A percentile compares a stretch with the other conserved stretches of the same genome.
These are phyloP conservation scores for Hyphodiscus hymeniophilus DNA, from an alignment of 495 filamentous ascomycete species.

Conservation along the genomic window DNA sequence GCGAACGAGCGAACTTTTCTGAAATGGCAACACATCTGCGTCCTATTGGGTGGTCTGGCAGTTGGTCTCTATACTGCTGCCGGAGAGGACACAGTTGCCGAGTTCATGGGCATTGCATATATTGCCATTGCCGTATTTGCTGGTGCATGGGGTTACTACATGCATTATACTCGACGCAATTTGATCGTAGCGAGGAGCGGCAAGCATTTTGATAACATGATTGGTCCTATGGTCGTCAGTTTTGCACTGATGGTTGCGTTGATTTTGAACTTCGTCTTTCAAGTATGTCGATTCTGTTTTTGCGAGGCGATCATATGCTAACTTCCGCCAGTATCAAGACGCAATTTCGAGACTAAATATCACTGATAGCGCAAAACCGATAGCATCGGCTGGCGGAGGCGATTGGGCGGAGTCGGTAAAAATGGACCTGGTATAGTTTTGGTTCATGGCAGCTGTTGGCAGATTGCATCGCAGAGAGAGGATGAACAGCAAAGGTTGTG, in stretches of 20 bases:
- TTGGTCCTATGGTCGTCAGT: constrained; percentile 80
- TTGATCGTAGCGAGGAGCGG: constrained; percentile 82
- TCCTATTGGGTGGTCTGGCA: constrained; percentile 75
- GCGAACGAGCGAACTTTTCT: constrained; percentile 96
- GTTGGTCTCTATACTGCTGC: constrained; percentile 84
- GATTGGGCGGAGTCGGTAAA: neutral
- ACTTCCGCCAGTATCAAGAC: constrained; percentile 12
- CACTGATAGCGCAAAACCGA: constrained; percentile 1
- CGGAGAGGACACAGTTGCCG: constrained; percentile 63
- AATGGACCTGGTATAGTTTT: neutral
- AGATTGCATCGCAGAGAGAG: neutral
- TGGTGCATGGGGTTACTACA: constrained; percentile 78
- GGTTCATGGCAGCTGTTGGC: neutral
- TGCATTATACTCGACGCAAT: constrained; percentile 62
- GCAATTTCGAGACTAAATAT: constrained; percentile 5
- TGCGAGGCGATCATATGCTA: neutral
- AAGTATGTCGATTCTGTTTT: constrained; percentile 42
- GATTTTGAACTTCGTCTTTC: constrained; percentile 82
- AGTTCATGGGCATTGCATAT: constrained; percentile 70
- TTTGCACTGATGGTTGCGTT: constrained; percentile 70
- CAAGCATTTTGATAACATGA: constrained; percentile 80
- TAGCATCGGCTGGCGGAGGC: neutral
- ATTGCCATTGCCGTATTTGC: constrained; percentile 75
- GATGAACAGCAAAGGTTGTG: neutral
- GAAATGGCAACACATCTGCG: constrained; percentile 91